A percentile compares a stretch with the other conserved stretches of the same genome.
These are phyloP conservation scores for Pyrenophora tritici-repentis DNA, from an alignment of 2,329 filamentous ascomycete species.

Conservation along the genomic window DNA sequence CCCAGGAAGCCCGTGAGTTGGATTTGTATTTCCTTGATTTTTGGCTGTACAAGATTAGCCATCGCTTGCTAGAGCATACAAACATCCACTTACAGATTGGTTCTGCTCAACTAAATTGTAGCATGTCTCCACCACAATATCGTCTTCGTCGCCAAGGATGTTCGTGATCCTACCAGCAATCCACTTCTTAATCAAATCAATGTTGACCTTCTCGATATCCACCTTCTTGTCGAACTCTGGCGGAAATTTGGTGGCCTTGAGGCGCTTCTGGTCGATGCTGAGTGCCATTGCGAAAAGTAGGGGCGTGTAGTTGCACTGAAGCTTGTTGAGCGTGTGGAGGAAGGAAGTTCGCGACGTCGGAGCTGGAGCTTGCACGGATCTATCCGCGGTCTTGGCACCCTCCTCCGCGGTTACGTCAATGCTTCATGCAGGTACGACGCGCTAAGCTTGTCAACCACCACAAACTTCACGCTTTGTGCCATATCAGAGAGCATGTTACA, in stretches of 20 bases:
- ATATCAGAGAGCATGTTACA: too few species aligned
- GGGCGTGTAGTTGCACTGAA: background rate
- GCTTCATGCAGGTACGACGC: constrained; percentile 19
- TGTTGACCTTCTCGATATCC: constrained; percentile 95
- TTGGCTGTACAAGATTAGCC: constrained; percentile 65
- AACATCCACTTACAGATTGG: constrained; percentile 68
- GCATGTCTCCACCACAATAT: constrained; percentile 88
- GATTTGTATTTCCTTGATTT: constrained; percentile 94
- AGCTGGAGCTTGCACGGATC: constrained; percentile 16
- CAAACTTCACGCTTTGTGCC: background rate
- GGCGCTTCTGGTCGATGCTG: constrained; percentile 83
- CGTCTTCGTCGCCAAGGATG: constrained; percentile 90
- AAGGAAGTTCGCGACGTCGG: constrained; percentile 8
- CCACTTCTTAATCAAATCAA: constrained; percentile 99
- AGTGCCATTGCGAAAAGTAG: constrained; percentile 66
- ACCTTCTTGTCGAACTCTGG: constrained; percentile 93
- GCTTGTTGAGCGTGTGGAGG: constrained; percentile 4
- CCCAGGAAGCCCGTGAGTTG: constrained; percentile 94
- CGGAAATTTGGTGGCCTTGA: constrained; percentile 92
- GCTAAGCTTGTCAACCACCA: constrained; percentile 6
- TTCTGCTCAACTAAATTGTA: constrained; percentile 72
- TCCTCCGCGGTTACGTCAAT: constrained; percentile 20
- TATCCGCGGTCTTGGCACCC: constrained; percentile 17
- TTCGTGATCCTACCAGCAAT: constrained; percentile 86
- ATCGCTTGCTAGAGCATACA: background rate